Evolutionary conservation across 2,329 filamentous ascomycete species (phyloP).

Genomic region (Colletotrichum limetticola): DNA sequence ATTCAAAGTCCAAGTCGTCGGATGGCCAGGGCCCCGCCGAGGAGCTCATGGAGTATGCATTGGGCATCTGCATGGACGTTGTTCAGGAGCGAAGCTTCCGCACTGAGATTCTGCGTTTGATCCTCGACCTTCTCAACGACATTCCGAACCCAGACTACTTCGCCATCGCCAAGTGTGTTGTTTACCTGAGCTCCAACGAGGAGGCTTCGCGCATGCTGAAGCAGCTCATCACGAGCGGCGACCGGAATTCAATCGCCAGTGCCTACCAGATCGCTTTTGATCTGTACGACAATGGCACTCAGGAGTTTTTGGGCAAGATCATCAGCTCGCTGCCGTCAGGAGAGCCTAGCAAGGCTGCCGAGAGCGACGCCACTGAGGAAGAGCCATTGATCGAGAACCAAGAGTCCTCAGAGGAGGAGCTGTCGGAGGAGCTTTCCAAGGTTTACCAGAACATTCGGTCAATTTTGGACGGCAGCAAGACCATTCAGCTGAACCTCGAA

Average conservation of each 20-base stretch:
- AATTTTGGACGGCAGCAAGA: constrained; percentile 88
- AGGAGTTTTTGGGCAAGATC: constrained; percentile 94
- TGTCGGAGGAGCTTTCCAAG: constrained; percentile 64
- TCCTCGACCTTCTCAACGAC: constrained; percentile 94
- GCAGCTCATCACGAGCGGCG: constrained; percentile 82
- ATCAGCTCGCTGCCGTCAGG: constrained; percentile 79
- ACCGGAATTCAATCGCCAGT: constrained; percentile 81
- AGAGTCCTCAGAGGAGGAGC: constrained; percentile 61
- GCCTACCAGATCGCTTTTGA: constrained; percentile 99
- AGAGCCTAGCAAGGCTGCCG: constrained; percentile 57
- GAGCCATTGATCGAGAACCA: constrained; percentile 61
- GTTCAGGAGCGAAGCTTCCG: constrained; percentile 93
- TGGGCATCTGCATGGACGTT: constrained; percentile 97
- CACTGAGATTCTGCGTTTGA: constrained; percentile 85
- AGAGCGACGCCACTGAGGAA: constrained; percentile 53
- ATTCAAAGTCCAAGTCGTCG: constrained; percentile 68
- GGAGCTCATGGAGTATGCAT: constrained; percentile 95
- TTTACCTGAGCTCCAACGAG: constrained; percentile 92
- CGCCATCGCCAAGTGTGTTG: constrained; percentile 96
- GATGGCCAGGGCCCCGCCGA: constrained; percentile 72
- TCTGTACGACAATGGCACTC: constrained; percentile 97
- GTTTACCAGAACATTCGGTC: constrained; percentile 72
- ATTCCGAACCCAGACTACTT: constrained; percentile 96
- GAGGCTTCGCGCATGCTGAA: constrained; percentile 89
- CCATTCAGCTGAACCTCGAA: constrained; percentile 93